A percentile compares a stretch with the other conserved stretches of the same genome.
Evolutionary conservation across 1,284 basidiomycete species (phyloP).

Genomic region (Lentinula novae-zelandiae): DNA sequence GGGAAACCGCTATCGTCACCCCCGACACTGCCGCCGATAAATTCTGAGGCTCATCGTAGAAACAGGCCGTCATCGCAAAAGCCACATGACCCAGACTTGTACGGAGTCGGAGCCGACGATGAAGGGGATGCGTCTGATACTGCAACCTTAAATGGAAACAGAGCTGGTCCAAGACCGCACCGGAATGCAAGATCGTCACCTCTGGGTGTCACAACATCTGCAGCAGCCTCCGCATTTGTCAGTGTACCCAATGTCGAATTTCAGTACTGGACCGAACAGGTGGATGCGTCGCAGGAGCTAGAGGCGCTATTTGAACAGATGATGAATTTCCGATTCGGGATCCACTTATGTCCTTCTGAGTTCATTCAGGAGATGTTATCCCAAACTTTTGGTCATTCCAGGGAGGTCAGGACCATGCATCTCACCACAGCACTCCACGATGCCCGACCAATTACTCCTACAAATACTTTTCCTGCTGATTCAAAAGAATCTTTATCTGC

Average conservation of each 20-base stretch:
- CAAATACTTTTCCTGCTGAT: background rate
- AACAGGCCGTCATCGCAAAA: background rate
- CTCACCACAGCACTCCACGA: constrained; percentile 30
- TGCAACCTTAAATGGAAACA: constrained; percentile 3
- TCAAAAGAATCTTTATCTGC: background rate
- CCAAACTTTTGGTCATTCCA: constrained; percentile 29
- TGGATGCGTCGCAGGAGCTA: constrained; percentile 25
- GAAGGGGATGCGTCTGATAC: constrained; percentile 10
- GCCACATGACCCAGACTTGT: background rate
- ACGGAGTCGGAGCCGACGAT: background rate
- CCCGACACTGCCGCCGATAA: background rate
- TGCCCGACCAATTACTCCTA: background rate
- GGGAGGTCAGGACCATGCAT: constrained; percentile 29
- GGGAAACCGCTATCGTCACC: constrained; percentile 7
- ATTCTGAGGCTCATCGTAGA: background rate
- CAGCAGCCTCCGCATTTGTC: constrained; percentile 2
- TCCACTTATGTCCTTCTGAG: constrained; percentile 28
- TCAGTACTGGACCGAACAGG: constrained; percentile 22
- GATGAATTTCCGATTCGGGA: constrained; percentile 31
- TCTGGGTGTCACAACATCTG: background rate
- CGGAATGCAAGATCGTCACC: background rate
- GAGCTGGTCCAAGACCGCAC: background rate
- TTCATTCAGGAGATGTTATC: constrained; percentile 30
- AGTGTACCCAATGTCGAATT: constrained; percentile 1
- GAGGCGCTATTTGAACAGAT: constrained; percentile 36